Conservation (phyloP, 192 early-diverging fungal species). For the Chytriomyces confervae region DNA sequence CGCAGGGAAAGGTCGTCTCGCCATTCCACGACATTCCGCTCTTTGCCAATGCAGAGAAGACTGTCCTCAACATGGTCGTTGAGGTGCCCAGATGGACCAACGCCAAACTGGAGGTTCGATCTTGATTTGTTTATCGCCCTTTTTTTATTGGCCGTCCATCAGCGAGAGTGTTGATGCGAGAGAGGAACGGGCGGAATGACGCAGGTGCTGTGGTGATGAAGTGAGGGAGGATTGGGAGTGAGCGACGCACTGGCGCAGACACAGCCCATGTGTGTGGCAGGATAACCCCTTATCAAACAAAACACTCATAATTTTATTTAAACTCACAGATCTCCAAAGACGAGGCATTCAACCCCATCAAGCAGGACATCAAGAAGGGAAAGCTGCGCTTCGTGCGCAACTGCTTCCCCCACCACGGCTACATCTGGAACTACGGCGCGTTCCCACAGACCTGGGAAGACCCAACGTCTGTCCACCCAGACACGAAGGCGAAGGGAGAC, state of each 20-base stretch:
- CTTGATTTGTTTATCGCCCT: conserved; percentile 9
- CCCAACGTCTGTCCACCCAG: conserved; percentile 83
- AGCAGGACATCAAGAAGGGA: conserved; percentile 99
- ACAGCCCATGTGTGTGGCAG: too few relatives aligned
- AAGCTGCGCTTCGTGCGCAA: conserved; percentile 98
- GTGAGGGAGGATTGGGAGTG: not conserved
- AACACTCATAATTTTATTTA: not conserved
- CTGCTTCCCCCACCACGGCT: conserved; percentile 99
- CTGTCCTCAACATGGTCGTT: conserved; percentile 97
- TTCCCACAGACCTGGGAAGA: conserved; percentile 99
- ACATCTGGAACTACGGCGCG: conserved; percentile 99
- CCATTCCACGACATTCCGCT: conserved; percentile 99
- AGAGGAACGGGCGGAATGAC: not conserved
- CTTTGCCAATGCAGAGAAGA: conserved; percentile 88
- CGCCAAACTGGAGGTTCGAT: conserved; percentile 89
- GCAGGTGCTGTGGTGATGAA: not conserved
- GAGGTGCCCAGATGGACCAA: conserved; percentile 99
- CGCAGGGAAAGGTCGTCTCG: conserved; percentile 82
- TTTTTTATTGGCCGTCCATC: not conserved
- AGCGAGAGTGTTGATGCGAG: not conserved
- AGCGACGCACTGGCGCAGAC: not conserved
- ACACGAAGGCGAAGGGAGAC: conserved; percentile 96
- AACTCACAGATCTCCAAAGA: conserved; percentile 89
- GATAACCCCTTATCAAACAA: too few relatives aligned
- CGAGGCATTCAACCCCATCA: conserved; percentile 96